Conservation (phyloP, 768 basidiomycete species). For the Cantharellus anzutake region DNA sequence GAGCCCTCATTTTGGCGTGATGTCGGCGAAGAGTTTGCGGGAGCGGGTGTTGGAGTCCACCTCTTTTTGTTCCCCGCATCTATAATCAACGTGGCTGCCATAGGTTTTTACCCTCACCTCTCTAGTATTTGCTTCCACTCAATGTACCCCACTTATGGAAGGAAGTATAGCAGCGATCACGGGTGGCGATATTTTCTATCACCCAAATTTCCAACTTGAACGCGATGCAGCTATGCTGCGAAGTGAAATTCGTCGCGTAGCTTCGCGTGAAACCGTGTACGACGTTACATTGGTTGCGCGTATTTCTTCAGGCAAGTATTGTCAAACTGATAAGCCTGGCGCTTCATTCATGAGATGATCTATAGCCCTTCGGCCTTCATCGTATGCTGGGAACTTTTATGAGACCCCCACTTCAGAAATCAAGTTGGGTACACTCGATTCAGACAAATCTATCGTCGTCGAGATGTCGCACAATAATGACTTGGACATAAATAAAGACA, state of each 20-base stretch:
- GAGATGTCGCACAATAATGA: slow-evolving; percentile 46
- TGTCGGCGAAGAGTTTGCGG: slow-evolving; percentile 73
- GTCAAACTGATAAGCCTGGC: background rate
- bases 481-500: slow-evolving; percentile 52
- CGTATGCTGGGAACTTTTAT: slow-evolving; percentile 51
- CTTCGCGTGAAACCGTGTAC: slow-evolving; percentile 54
- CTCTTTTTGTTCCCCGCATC: slow-evolving; percentile 68
- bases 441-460: slow-evolving; percentile 62
- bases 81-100: slow-evolving; percentile 72
- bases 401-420: slow-evolving; percentile 40
- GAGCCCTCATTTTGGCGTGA: slow-evolving; percentile 65
- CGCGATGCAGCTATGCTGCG: slow-evolving; percentile 45
- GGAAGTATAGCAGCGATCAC: slow-evolving; percentile 41
- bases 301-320: slow-evolving; percentile 50
- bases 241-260: slow-evolving; percentile 57
- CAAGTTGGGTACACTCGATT: slow-evolving; percentile 59
- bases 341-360: background rate
- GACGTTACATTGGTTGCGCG: slow-evolving; percentile 68
- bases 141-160: slow-evolving; percentile 21
- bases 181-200: slow-evolving; percentile 83
- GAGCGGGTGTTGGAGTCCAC: slow-evolving; percentile 78
- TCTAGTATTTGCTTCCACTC: background rate
- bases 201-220: slow-evolving; percentile 64
- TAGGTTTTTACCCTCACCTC: slow-evolving; percentile 30
- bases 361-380: slow-evolving; percentile 28